Evolutionary conservation across 805 yeast genomes (phyloP), one percentile per base, ranked within the genome.

Genomic region (Monosporozyma solicola): DNA sequence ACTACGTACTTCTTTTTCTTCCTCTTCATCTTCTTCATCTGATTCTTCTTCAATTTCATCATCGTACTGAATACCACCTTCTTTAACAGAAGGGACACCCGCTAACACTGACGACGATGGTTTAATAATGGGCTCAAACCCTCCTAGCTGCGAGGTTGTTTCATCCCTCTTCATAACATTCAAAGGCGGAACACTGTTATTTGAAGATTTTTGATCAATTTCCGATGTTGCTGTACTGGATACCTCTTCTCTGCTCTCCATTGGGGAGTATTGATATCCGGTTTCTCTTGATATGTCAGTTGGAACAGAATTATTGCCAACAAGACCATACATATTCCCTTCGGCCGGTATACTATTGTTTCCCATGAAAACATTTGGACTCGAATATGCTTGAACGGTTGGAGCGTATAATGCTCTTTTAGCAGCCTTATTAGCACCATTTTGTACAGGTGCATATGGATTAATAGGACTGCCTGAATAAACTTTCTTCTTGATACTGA

Each of bases 31-130:
- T 51, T 68, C 72, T 22, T 73, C 75, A 16, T 70, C 74, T 25
- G 75, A 74, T 22, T 72, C 78, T 27, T 72, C 73, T 45, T 69
- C 74, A n/a, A 68, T 72, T 45, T 72, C 71, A 44, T 75, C 79
- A 33, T 75, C 79, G 20, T 74, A 79, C 16, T 74, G 80, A 1
- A 79, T 83, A 15, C 62, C 70, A 37, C 8, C 48, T 2, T 35
- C 24, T 16, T 33, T 41, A 9, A 47, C 43, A 7, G 51, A 41
- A 5, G 50, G 32, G 15, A 33, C 24, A 15, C 64, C 57, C 15
- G 54, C 55, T 13, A 57, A 55, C 20, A 56, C 60, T 2, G 63
- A 55, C 27, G 57, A 55, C 9, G 61, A 53, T 4, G 59, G 64
- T 50, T 64, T 61, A n/a, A 69, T 67, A 1, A 64, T 62, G 4